Evolutionary conservation across 2,329 filamentous ascomycete species (phyloP).

Genomic region (Botryotinia calthae): DNA sequence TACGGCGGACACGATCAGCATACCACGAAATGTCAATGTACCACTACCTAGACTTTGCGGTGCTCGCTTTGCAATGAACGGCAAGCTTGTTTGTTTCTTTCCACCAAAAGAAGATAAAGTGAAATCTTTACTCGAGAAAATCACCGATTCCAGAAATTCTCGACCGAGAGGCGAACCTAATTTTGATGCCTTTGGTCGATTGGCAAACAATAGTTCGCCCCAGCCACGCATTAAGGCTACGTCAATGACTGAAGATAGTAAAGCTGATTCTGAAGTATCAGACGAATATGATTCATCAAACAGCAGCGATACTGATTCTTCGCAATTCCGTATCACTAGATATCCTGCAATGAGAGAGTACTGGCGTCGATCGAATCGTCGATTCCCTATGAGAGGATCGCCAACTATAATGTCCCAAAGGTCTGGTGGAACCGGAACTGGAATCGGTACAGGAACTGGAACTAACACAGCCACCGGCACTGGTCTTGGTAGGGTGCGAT

Average conservation of each 20-base stretch:
- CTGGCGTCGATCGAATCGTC: slow-evolving; percentile 32
- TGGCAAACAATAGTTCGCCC: slow-evolving; percentile 50
- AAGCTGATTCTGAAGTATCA: slow-evolving; percentile 41
- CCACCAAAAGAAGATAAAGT: slow-evolving; percentile 61
- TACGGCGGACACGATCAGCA: slow-evolving; percentile 51
- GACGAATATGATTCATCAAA: slow-evolving; percentile 36
- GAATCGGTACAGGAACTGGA: slow-evolving; percentile 49
- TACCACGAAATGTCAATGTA: slow-evolving; percentile 51
- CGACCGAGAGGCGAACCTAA: slow-evolving; percentile 50
- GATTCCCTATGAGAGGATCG: slow-evolving; percentile 32
- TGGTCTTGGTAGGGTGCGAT: slow-evolving; percentile 34
- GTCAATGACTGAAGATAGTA: slow-evolving; percentile 39
- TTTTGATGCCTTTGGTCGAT: slow-evolving; percentile 62
- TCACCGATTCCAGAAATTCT: slow-evolving; percentile 48
- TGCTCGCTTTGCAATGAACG: slow-evolving; percentile 60
- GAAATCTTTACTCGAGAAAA: slow-evolving; percentile 47
- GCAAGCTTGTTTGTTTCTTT: slow-evolving; percentile 65
- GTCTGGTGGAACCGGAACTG: slow-evolving; percentile 30
- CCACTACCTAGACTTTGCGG: slow-evolving; percentile 59
- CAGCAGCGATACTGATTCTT: slow-evolving; percentile 40
- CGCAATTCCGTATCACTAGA: slow-evolving; percentile 35
- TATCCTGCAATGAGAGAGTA: slow-evolving; percentile 35
- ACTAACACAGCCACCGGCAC: slow-evolving; percentile 52
- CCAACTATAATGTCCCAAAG: slow-evolving; percentile 38
- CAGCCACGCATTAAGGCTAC: slow-evolving; percentile 42